Evolutionary conservation across 2,329 filamentous ascomycete genomes (phyloP).

Genomic region (Alternaria sp.): DNA sequence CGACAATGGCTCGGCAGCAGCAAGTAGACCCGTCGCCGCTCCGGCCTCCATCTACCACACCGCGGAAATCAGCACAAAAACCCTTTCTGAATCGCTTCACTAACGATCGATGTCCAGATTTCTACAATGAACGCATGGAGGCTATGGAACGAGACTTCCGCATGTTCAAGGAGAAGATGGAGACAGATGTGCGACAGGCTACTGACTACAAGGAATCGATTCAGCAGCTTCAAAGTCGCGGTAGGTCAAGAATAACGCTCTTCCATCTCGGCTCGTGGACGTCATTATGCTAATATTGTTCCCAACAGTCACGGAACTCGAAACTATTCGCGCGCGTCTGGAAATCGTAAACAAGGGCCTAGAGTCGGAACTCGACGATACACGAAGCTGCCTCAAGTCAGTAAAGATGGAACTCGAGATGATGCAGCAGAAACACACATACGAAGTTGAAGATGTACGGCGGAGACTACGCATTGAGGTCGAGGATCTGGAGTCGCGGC

Average conservation of each 20-base stretch:
- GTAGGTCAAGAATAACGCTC: conserved; percentile 60
- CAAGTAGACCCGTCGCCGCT: conserved; percentile 18
- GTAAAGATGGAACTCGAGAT: conserved; percentile 62
- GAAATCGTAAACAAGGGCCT: conserved; percentile 64
- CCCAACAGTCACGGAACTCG: conserved; percentile 64
- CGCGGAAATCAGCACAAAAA: conserved; percentile 54
- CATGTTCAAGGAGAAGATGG: conserved; percentile 76
- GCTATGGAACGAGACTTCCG: conserved; percentile 78
- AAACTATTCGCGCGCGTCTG: conserved; percentile 61
- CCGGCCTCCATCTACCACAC: conserved; percentile 29
- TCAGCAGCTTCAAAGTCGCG: conserved; percentile 75
- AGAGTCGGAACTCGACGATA: conserved; percentile 73
- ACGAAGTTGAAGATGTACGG: conserved; percentile 61
- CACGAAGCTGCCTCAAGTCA: conserved; percentile 62
- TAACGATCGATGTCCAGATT: conserved; percentile 74
- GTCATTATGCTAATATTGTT: not conserved
- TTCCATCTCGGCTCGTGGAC: not conserved
- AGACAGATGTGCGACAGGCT: conserved; percentile 72
- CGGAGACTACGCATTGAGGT: conserved; percentile 65
- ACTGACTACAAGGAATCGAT: conserved; percentile 77
- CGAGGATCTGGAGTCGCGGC: conserved; percentile 63
- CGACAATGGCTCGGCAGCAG: conserved; percentile 31
- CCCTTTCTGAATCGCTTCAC: conserved; percentile 76
- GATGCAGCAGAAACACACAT: conserved; percentile 61
- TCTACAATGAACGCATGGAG: conserved; percentile 80